phyloP scores from a whole-genome alignment of 805 yeast species.

The Starmerella stellata region DNA sequence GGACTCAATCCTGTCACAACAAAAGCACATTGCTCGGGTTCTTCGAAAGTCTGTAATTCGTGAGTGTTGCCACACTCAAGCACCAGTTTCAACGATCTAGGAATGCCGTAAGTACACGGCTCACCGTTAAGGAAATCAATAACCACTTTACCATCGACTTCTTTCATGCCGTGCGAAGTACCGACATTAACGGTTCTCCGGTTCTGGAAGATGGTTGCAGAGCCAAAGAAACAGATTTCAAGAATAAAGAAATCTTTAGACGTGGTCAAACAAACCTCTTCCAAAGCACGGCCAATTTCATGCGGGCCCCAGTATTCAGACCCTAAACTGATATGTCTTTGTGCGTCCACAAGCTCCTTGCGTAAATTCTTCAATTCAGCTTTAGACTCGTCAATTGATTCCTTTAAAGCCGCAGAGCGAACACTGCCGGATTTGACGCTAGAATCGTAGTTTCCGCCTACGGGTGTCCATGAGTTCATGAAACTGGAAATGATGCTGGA shows the following conservation, averaged over 20 bases:
- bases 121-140: constrained; percentile 43
- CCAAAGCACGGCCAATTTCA: constrained; percentile 44
- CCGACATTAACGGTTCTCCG: constrained; percentile 41
- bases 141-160: constrained; percentile 20
- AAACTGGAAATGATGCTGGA: neutral
- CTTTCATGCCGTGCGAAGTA: constrained; percentile 15
- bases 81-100: constrained; percentile 46
- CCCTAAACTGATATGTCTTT: constrained; percentile 4
- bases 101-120: constrained; percentile 89
- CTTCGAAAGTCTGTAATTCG: constrained; percentile 48
- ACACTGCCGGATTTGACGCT: constrained; percentile 3
- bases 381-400: constrained; percentile 10
- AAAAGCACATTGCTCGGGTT: constrained; percentile 80
- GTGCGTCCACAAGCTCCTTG: constrained; percentile 14
- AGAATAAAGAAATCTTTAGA: constrained; percentile 45
- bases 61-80: constrained; percentile 48
- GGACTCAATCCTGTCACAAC: constrained; percentile 24
- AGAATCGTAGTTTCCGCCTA: too few relatives aligned
- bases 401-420: constrained; percentile 9
- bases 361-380: constrained; percentile 11
- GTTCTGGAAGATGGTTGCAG: constrained; percentile 32
- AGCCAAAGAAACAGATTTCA: constrained; percentile 39
- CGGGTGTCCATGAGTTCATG: neutral
- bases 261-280: constrained; percentile 30
- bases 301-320: constrained; percentile 33